phyloP scores from a whole-genome alignment of 75 land plant genomes.

The Selaginella tamariscina region DNA sequence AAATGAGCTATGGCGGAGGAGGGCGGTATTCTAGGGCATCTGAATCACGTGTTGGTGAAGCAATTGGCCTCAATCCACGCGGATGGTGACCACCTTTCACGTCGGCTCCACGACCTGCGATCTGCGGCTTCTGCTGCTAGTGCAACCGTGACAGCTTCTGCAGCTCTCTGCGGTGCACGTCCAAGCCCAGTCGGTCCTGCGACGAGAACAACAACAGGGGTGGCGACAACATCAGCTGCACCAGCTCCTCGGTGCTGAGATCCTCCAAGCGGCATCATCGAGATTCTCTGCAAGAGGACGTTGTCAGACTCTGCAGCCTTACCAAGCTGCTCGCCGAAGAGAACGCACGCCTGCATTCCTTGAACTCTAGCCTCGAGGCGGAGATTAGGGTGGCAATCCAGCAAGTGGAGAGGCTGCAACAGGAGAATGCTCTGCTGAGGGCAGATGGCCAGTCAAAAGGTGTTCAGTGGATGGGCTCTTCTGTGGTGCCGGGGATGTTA shows the following conservation, averaged over 20 bases:
- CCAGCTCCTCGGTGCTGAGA: neutral
- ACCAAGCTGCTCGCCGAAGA: neutral
- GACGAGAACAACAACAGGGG: neutral
- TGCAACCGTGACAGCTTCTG: too few species aligned
- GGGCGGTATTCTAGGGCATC: too few species aligned
- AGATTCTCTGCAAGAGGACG: neutral
- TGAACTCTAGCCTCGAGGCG: too few species aligned
- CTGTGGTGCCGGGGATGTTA: neutral
- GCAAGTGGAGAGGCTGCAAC: neutral
- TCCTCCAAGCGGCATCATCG: neutral
- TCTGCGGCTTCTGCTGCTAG: neutral
- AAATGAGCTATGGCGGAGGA: too few species aligned
- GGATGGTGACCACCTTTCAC: neutral
- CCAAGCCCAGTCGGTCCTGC: too few species aligned
- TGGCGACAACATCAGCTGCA: neutral
- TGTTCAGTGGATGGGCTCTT: neutral
- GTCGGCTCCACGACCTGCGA: neutral
- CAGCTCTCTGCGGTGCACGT: too few species aligned
- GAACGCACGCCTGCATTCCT: neutral
- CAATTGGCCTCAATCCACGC: neutral
- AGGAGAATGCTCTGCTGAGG: neutral
- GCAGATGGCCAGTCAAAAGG: too few species aligned
- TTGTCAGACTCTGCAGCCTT: neutral
- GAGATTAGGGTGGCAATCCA: neutral
- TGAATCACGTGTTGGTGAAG: neutral